Evolutionary conservation across 2,329 filamentous ascomycete genomes (phyloP).

Genomic region (Leptosphaerulina australis): DNA sequence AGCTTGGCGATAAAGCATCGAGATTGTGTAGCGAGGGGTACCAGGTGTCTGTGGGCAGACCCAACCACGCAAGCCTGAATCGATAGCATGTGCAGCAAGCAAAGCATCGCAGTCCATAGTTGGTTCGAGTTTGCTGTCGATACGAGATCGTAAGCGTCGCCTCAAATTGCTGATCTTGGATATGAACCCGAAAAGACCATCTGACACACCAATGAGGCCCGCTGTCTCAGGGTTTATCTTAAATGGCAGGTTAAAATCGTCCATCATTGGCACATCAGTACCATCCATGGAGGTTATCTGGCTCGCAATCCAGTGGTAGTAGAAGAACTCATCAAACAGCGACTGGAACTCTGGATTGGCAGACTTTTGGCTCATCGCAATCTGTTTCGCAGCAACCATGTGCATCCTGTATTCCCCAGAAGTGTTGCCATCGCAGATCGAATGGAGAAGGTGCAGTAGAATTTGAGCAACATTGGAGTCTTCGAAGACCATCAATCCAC

Average conservation of each 20-base stretch:
- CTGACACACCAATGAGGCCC: conserved; percentile 77
- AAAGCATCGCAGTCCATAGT: conserved; percentile 75
- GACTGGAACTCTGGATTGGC: conserved; percentile 73
- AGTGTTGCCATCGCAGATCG: conserved; percentile 65
- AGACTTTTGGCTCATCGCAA: conserved; percentile 66
- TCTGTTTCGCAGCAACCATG: conserved; percentile 73
- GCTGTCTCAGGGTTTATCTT: conserved; percentile 62
- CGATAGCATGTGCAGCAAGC: conserved; percentile 75
- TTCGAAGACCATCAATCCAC: conserved; percentile 50
- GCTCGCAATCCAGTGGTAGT: conserved; percentile 74
- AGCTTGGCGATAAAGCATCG: conserved; percentile 66
- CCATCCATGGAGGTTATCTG: conserved; percentile 62
- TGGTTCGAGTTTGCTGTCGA: conserved; percentile 66
- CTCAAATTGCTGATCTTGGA: conserved; percentile 79
- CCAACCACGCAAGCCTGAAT: conserved; percentile 76
- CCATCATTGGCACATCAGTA: conserved; percentile 59
- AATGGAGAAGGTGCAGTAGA: conserved; percentile 64
- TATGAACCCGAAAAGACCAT: conserved; percentile 80
- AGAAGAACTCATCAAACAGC: conserved; percentile 77
- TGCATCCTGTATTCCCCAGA: conserved; percentile 79
- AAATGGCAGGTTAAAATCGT: conserved; percentile 61
- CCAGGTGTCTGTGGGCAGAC: conserved; percentile 62
- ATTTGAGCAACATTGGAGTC: conserved; percentile 68
- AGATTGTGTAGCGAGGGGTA: conserved; percentile 61
- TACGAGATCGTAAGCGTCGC: conserved; percentile 73